Evolutionary conservation across 2,329 filamentous ascomycete genomes (phyloP), one percentile per base, ranked within the genome.

Genomic region (Talaromyces sp.): DNA sequence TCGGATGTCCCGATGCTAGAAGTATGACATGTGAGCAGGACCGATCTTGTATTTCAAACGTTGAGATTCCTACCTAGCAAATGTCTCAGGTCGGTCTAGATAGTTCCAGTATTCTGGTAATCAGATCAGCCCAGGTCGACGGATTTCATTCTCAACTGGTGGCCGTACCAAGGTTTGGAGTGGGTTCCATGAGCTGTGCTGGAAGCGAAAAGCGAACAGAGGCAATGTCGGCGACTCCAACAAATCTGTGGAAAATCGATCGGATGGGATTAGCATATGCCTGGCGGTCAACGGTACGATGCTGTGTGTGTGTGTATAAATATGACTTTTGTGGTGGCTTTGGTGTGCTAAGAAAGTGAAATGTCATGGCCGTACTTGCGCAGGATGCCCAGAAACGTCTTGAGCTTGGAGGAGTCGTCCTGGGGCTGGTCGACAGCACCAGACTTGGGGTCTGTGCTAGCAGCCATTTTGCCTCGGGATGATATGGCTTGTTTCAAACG

Each of bases 121-220:
- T 16, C 14, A 8, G 16, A 57, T 63, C 50, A 63, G 61, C 47
- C 18, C 1, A 12, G 14, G 23, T 34, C 33, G n/a, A 47, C 12
- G 12, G n/a, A 33, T 18, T 36, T 30, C 36, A 54, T 18, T 14
- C 50, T 10, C n/a, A 50, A 53, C 16, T n/a, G 18, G 18, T 23
- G 10, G 47, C 27, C 79, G 66, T 80, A 87, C 85, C 85, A 73
- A 99, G 82, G 76, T 99, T 99, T 58, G 95, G 95, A 4, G 91
- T 96, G 40, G 95, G 95, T 76, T 99, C 95, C 71, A 99, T 85
- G 51, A 99, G 87, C 78, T 98, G 94, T 57, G 95, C 92, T 27
- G 95, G 95, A 57, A 99, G 85, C 16, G 94, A 98, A 80, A 99
- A 99, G 68, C 95, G 90, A 65, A 98, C 94, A 61, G 92, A 87